Base-by-base conservation (phyloP, 495 filamentous ascomycete species). In the Penicillium flavigenum region DNA sequence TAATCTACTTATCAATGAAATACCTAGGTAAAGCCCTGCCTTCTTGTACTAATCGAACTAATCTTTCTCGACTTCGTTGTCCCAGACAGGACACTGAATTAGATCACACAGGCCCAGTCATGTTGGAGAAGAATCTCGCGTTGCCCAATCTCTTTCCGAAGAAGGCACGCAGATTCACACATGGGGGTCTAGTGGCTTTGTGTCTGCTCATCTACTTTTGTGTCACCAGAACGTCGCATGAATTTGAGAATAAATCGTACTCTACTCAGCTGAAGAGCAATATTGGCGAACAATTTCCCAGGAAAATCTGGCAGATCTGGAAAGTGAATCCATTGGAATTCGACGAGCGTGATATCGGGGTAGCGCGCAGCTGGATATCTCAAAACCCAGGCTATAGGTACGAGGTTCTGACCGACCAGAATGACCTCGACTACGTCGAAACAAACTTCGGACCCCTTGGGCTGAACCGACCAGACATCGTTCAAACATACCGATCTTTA, bases 281-380 rank as follows among this genome's bases (percentile, higher is more conserved):
- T 36, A 39, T 9, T 51, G 48, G 44, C 42, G 49, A 49, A 42
- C 44, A 50, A 29, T 78, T 82, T 49, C 79, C 79, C 14, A 63
- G 64, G 31, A 84, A 84, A 64, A 84, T 88, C 57, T 88, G 85
- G 85, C 85, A 88, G 67, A 81, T 82, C 10, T 88, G 85, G 85
- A 86, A 86, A 65, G 78, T 83, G 31, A 76, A 81, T 62, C 78
- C 84, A 6, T 71, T 86, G 36, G 67, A 69, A 1, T 84, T 87
- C 57, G 82, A 83, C 55, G 73, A 78, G 53, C 73, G 81, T 19
- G 84, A 88, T 56, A 66, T 76, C 53, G 65, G 66, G 22, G 64
- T 68, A 1, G 84, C 83, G 17, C 76, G 74, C 51, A 79, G 83
- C 14, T 88, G 85, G 85, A 75, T 76, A 0, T 59, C 60, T 16